Evolutionary conservation across 768 basidiomycete genomes (phyloP), one percentile per base, ranked within the genome.

Genomic region (Phlebiopsis gigantea): DNA sequence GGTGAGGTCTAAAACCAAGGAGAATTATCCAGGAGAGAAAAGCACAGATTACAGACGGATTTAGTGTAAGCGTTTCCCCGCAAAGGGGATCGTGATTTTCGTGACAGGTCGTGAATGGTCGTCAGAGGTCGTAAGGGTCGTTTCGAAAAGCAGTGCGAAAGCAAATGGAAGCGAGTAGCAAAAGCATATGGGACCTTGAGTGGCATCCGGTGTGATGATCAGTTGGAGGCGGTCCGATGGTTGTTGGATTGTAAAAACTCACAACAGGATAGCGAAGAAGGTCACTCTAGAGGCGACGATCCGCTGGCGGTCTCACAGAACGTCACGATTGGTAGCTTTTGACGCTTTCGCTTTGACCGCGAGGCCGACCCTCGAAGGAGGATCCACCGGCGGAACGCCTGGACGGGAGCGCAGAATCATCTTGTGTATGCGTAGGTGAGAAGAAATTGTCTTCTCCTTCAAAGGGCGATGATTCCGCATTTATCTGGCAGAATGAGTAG

Each of bases 61-160:
- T 12, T 39, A n/a, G n/a, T 39, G 34, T 39, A 39, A 39, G 34
- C 17, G 34, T 39, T 39, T 12, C 34, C 34, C 34, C 12, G 34
- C 17, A 39, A 39, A 39, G 34, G 34, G 34, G 12, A 3, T 39
- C 8, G 34, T 39, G 14, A 19, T n/a, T 48, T 26, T 48, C 61
- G 46, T 62, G 52, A 51, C 9, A 31, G 26, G 57, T 58, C 60
- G 57, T 61, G 50, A 52, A 14, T 29, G 56, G 42, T 49, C 44
- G 57, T 55, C 39, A 46, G 24, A 21, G 28, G 47, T 48, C 47
- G 47, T 51, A 51, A 39, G 21, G 30, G 30, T 51, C 50, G 21
- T 51, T 21, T 24, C 15, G 30, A 24, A 15, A n/a, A 51, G 50
- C 50, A 21, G n/a, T 51, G 50, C n/a, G 30, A 48, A 17, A 41